These are phyloP conservation scores for Mikania micrantha DNA, from an alignment of 129 eudicot species.

Conservation along the genomic window DNA sequence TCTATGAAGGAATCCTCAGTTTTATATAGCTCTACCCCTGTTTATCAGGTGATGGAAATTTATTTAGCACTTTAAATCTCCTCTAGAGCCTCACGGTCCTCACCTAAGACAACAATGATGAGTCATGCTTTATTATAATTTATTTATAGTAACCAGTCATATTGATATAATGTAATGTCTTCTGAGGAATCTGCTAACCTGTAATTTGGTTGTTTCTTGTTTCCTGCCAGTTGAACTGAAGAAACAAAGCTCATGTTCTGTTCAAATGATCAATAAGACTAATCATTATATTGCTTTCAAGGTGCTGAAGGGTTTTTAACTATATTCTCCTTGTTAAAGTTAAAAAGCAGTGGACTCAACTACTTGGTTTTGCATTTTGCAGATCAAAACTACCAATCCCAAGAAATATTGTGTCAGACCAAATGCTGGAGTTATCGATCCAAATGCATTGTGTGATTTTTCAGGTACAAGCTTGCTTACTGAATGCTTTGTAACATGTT, in stretches of 20 bases:
- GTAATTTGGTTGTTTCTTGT: conserved; percentile 1
- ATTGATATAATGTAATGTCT: not conserved
- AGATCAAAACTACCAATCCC: conserved; percentile 58
- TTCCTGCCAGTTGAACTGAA: conserved; percentile 51
- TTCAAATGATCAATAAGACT: conserved; percentile 52
- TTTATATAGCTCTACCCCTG: not conserved
- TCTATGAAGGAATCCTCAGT: not conserved
- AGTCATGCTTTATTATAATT: not conserved
- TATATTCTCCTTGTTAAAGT: not conserved
- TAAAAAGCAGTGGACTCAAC: conserved; percentile 3
- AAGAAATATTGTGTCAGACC: conserved; percentile 61
- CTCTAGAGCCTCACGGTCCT: not conserved
- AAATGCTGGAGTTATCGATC: conserved; percentile 45
- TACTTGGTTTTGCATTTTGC: conserved; percentile 12
- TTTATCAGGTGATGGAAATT: not conserved
- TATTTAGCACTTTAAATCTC: not conserved
- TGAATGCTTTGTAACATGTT: not conserved
- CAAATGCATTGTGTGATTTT: conserved; percentile 34
- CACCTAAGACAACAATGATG: not conserved
- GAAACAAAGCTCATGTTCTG: conserved; percentile 59
- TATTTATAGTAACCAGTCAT: not conserved
- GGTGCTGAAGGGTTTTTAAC: not conserved
- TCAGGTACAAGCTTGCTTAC: conserved; percentile 23
- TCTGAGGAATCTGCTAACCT: conserved; percentile 5
- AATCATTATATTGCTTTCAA: conserved; percentile 56